These are phyloP conservation scores for Ichthyophthirius multifiliis DNA, from an alignment of 169 alveolate species.

Conservation along the genomic window DNA sequence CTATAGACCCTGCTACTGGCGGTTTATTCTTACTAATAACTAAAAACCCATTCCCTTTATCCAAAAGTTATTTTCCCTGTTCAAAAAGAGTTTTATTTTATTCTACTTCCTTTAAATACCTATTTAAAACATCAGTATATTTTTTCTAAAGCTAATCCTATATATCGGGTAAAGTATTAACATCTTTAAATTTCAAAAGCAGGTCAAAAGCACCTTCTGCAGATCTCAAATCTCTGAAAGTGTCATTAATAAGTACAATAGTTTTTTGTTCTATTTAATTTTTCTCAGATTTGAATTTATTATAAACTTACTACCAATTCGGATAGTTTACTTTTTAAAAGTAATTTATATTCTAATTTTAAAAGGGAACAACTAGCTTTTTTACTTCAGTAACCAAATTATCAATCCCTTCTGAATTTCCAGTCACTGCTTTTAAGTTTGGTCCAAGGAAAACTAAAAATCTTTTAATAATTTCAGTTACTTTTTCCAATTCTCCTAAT, in stretches of 20 bases:
- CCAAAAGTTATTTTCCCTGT: constrained; percentile 46
- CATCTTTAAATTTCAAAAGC: constrained; percentile 89
- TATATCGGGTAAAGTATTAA: constrained; percentile 85
- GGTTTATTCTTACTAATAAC: constrained; percentile 80
- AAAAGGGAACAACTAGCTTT: constrained; percentile 70
- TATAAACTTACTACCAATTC: constrained; percentile 68
- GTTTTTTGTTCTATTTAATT: constrained; percentile 84
- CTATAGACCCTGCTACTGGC: constrained; percentile 85
- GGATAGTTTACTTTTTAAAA: constrained; percentile 76
- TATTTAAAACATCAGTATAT: constrained; percentile 84
- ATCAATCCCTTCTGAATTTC: constrained; percentile 86
- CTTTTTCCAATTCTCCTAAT: constrained; percentile 81
- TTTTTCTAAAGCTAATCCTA: constrained; percentile 88
- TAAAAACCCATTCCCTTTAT: constrained; percentile 63
- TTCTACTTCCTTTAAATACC: constrained; percentile 82
- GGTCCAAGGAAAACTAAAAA: constrained; percentile 91
- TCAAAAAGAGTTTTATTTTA: constrained; percentile 72
- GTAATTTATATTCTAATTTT: constrained; percentile 70
- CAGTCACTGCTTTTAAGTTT: constrained; percentile 91
- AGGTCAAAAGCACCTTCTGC: constrained; percentile 94
- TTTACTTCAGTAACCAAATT: constrained; percentile 80
- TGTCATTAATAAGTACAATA: constrained; percentile 79
- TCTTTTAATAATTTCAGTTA: constrained; percentile 77
- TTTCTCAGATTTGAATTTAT: constrained; percentile 80
- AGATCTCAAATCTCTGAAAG: constrained; percentile 84